Percentiles rank a stretch among this genome's conserved stretches.
These are phyloP conservation scores for Fusarium sp. DNA, from an alignment of 2,329 filamentous ascomycete genomes.

Conservation along the genomic window DNA sequence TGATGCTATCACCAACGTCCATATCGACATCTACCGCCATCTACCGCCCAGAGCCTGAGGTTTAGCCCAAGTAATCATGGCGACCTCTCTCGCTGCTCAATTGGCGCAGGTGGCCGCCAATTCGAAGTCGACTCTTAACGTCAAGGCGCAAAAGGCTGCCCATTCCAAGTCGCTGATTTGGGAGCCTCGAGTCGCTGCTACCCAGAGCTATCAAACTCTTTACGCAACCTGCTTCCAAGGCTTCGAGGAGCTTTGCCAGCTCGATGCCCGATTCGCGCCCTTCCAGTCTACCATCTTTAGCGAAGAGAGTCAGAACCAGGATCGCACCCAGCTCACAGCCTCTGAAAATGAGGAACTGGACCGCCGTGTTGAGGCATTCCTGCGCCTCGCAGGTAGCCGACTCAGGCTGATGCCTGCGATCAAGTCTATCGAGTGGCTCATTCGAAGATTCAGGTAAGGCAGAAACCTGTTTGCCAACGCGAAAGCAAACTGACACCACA, in stretches of 20 bases:
- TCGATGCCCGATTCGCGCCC: conserved; percentile 83
- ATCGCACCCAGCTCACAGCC: conserved; percentile 86
- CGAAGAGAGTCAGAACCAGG: conserved; percentile 91
- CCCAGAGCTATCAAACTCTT: conserved; percentile 91
- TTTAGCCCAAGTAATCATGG: conserved; percentile 68
- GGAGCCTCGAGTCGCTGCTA: conserved; percentile 85
- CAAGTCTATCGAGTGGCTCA: conserved; percentile 94
- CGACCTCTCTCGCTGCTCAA: conserved; percentile 91
- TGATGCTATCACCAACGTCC: conserved; percentile 39
- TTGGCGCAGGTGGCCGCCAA: conserved; percentile 91
- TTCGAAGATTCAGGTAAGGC: conserved; percentile 86
- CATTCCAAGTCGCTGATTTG: conserved; percentile 97
- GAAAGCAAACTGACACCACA: conserved; percentile 16
- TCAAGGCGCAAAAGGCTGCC: conserved; percentile 91
- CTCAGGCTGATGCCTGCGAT: conserved; percentile 89
- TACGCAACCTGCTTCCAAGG: conserved; percentile 90
- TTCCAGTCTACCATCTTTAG: conserved; percentile 90
- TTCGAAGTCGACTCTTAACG: conserved; percentile 90
- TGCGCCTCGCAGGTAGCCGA: conserved; percentile 83
- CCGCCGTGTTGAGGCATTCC: conserved; percentile 82
- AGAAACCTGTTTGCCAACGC: neutral
- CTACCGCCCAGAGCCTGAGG: conserved; percentile 47
- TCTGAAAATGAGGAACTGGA: conserved; percentile 88
- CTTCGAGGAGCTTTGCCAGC: conserved; percentile 89
- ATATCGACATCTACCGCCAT: conserved; percentile 42